Base-by-base conservation (phyloP, 106 monocot genomes). In the Apostasia shenzhenica region DNA sequence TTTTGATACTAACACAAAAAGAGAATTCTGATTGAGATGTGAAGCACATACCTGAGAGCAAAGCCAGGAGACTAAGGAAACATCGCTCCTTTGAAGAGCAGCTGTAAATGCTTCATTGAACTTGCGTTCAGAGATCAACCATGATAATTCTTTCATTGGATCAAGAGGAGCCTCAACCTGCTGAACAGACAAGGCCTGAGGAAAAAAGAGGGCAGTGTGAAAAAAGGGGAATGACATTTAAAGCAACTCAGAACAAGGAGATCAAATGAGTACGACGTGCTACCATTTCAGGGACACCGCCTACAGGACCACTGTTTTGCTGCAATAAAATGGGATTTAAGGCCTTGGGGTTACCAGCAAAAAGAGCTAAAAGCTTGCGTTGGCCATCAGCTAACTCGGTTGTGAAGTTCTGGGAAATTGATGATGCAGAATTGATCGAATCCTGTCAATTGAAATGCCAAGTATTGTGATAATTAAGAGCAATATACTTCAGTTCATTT, bases 41-140 rank as follows among this genome's bases (percentile, higher is more conserved):
- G n/a, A 65, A 65, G 48, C 43, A 68, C 12, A 63, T 73, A 94
- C 95, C 86, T 97, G 92, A 70, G 86, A 78, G 67, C 95, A 97
- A 26, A 97, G 61, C 95, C 95, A 97, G 37, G 95, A 92, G 0
- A 97, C 95, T 45, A 97, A 78, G 43, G 92, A 70, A 39, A 97
- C 95, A 55, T 97, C 89, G 61, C 91, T 97, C 72, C 82, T 89
- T 77, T 97, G 95, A 66, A 97, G 95, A 52, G 89, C 89, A 50
- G 81, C 57, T 6, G 86, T 97, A 63, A 97, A 97, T 59, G 95
- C 92, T 79, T 97, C 95, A 3, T 88, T 89, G 70, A 78, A 97
- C 58, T 92, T 97, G 57, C 73, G 73, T 39, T 97, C 92, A 49
- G 89, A 79, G 68, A 97, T 76, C 74, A 92, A 75, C 73, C 89